Evolutionary conservation across 176 grass and related monocot species (phyloP), one percentile per base, ranked within the genome.

Genomic region (Raddia distichophylla): DNA sequence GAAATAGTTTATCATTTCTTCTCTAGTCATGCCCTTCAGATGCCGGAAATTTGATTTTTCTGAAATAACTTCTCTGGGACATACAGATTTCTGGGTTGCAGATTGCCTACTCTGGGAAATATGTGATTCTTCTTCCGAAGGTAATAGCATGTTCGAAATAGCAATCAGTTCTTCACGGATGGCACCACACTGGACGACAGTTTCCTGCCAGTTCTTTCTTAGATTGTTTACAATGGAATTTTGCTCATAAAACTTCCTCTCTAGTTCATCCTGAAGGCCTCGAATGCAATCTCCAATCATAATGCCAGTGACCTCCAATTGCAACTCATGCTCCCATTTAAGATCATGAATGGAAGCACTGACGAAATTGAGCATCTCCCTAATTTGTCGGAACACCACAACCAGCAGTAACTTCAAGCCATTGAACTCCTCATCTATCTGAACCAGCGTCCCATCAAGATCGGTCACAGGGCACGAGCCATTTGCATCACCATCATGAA

Each of bases 1-100:
- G 69, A 94, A 99, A 70, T 93, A 95, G 45, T 85, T 85, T 77
- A 90, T 78, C 51, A 95, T 89, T 18, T 93, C 91, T 80, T 99
- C 89, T 69, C 80, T 91, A 72, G 63, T 65, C 89, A 91, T 90
- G 76, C 83, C 83, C 75, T 90, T 99, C 70, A 94, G 80, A 76
- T 95, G 89, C 45, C 87, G 71, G 59, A 95, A 87, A 69, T 99
- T 91, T 32, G 87, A 92, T 77, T 87, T 91, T 68, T 99, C 87
- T 58, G 91, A 90, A 79, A 89, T 64, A 79, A 89, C 78, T 81
- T 95, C 90, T 78, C 84, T 86, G 56, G 90, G 83, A 80, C 84
- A 78, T 68, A 82, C 69, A 82, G 86, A 86, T 86, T 80, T 86
- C 74, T 84, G 87, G 63, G 89, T 82, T 17, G 74, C 56, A 10